These are phyloP conservation scores for Choanephora cucurbitarum DNA, from an alignment of 371 early-diverging fungal species.

Conservation along the genomic window DNA sequence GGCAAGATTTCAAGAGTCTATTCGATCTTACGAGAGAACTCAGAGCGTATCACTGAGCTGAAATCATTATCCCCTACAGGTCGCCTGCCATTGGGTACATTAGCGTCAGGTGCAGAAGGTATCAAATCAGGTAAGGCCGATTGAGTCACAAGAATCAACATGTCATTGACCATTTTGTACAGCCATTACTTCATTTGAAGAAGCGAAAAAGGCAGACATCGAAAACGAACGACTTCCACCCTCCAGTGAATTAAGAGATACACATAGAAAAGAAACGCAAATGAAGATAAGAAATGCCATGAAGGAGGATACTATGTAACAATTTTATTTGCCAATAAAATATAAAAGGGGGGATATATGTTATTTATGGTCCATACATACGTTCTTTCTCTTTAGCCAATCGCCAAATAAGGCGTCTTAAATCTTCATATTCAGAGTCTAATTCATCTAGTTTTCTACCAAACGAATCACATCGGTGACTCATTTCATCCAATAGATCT, in stretches of 20 bases:
- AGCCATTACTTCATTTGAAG: slow-evolving; percentile 90
- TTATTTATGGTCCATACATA: too few species aligned
- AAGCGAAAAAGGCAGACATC: slow-evolving; percentile 85
- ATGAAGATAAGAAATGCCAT: slow-evolving; percentile 50
- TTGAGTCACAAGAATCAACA: too few species aligned
- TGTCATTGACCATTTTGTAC: not conserved
- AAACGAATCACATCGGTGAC: too few species aligned
- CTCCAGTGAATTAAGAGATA: slow-evolving; percentile 53
- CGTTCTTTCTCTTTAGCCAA: too few species aligned
- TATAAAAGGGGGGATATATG: too few species aligned
- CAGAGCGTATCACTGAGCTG: slow-evolving; percentile 89
- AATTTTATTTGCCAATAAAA: too few species aligned
- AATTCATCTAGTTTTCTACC: too few species aligned
- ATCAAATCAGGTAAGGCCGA: slow-evolving; percentile 80
- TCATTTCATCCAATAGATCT: too few species aligned
- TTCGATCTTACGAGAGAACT: slow-evolving; percentile 85
- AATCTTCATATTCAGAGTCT: too few species aligned
- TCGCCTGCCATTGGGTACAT: slow-evolving; percentile 78
- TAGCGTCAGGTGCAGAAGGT: slow-evolving; percentile 90
- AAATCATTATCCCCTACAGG: slow-evolving; percentile 84
- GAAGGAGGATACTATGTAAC: slow-evolving; percentile 35
- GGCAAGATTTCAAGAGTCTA: slow-evolving; percentile 89
- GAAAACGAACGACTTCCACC: slow-evolving; percentile 95
- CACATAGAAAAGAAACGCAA: slow-evolving; percentile 49
- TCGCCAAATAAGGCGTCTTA: too few species aligned